Base-by-base conservation (phyloP, 257 asterid species). In the Dorcoceras hygrometricum region DNA sequence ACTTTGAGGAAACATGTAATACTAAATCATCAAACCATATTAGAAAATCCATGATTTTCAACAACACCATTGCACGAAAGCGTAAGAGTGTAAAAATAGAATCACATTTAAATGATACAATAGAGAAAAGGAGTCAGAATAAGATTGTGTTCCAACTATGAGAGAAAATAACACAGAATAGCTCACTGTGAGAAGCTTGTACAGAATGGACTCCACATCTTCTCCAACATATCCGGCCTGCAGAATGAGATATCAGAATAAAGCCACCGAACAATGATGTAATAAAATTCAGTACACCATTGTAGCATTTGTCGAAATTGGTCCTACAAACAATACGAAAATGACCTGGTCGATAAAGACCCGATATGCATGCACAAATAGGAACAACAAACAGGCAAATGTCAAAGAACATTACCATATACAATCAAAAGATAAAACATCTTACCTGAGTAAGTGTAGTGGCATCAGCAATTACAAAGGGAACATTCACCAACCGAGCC, bases 211-310 rank as follows among this genome's bases (percentile, higher is more conserved):
- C 74, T 94, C 99, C 9, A 94, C 99, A 79, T 94, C 99, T 77
- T 94, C 99, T 73, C 99, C 99, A 62, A 94, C 99, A 81, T 94
- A 94, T 60, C 99, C 99, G 58, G 99, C 99, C 99, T 93, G 96
- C 71, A 79, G 67, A 55, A 78, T 19, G 70, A 70, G 72, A 65
- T 57, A 54, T 68, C 43, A 72, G 66, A 70, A 11, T 20, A 48
- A 19, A 27, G 58, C 59, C 18, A 62, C 20, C 29, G n/a, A 10
- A 69, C 18, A 25, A 70, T 56, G 59, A 63, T 57, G 22, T 16
- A n/a, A 71, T 58, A 56, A 58, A 24, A 23, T 59, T 29, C 54
- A 34, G 59, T 23, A 54, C 54, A 55, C 34, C 50, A 66, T n/a
- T 56, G 71, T 20, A 28, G 70, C 43, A 18, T 24, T 14, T n/a